Base-by-base conservation (phyloP, 345 rosid genomes). In the Camelina neglecta region DNA sequence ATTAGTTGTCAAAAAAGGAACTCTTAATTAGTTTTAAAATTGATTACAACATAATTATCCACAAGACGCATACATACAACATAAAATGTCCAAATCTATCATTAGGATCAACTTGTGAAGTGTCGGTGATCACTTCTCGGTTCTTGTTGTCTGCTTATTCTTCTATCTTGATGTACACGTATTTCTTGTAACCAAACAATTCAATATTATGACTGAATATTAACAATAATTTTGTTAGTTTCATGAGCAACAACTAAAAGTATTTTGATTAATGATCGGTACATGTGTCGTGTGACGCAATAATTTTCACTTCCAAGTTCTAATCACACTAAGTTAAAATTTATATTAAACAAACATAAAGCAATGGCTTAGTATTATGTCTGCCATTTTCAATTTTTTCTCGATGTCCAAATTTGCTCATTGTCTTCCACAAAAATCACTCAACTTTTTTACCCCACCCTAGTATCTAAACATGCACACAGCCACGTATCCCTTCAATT, bases 391-490 rank as follows among this genome's bases (percentile, higher is more conserved):
- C 67, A 13, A 59, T 1, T 1, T 64, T 61, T 45, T 62, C 42
- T 67, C 60, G 68, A 62, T 53, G 49, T 76, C 58, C 72, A 77
- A 55, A 76, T 55, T 48, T 71, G 61, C 61, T 71, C 36, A 65
- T 67, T 67, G 74, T 71, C 74, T 66, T 71, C 83, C 80, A 80
- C 75, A 75, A 60, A 70, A 70, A 66, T 67, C 68, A 51, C 45
- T 48, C 54, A 65, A 60, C 77, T 71, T 75, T 66, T 73, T 67
- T 56, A 56, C 77, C 85, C 80, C 79, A 83, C 85, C 82, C 71
- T 33, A 50, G 61, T 60, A 33, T 21, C 58, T 26, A 33, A 67
- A 73, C 81, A 78, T 73, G 81, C 81, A 78, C 60, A 73, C 65
- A 60, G 23, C 81, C 78, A 78, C 81, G 81, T 78, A 45, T 67